phyloP scores from a whole-genome alignment of 2,329 filamentous ascomycete species.

The Trichoderma afroharzianum region DNA sequence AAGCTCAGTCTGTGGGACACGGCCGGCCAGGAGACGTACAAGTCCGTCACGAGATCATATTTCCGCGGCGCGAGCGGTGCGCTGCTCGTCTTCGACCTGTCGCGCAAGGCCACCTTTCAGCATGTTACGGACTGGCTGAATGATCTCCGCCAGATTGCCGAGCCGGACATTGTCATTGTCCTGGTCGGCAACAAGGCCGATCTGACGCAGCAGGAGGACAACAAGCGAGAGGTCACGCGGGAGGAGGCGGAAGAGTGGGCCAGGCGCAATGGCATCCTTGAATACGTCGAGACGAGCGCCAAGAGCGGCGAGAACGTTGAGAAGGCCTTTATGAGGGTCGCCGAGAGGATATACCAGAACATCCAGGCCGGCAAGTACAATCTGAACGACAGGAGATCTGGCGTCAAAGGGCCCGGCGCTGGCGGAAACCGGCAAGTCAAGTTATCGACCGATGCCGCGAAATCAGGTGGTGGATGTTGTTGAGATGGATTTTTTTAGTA shows the following conservation, averaged over 20 bases:
- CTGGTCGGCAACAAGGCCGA: slow-evolving; percentile 95
- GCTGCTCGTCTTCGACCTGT: slow-evolving; percentile 92
- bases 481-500: slow-evolving; percentile 27
- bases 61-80: slow-evolving; percentile 72
- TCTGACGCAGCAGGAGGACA: slow-evolving; percentile 56
- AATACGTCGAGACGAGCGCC: slow-evolving; percentile 94
- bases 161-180: slow-evolving; percentile 91
- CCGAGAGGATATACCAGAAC: slow-evolving; percentile 93
- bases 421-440: slow-evolving; percentile 46
- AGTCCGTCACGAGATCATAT: slow-evolving; percentile 90
- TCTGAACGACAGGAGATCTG: slow-evolving; percentile 85
- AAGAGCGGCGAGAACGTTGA: slow-evolving; percentile 96
- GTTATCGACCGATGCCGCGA: slow-evolving; percentile 39
- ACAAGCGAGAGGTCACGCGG: slow-evolving; percentile 73
- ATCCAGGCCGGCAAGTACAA: slow-evolving; percentile 95
- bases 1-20: slow-evolving; percentile 95
- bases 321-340: slow-evolving; percentile 85
- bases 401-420: slow-evolving; percentile 72
- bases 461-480: slow-evolving; percentile 45
- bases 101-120: slow-evolving; percentile 76
- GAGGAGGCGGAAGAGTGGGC: slow-evolving; percentile 92
- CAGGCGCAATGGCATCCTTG: slow-evolving; percentile 74
- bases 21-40: slow-evolving; percentile 95
- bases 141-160: slow-evolving; percentile 90
- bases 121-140: slow-evolving; percentile 92